These are phyloP conservation scores for Colletotrichum gloeosporioides DNA, from an alignment of 2,329 filamentous ascomycete species.

Conservation along the genomic window DNA sequence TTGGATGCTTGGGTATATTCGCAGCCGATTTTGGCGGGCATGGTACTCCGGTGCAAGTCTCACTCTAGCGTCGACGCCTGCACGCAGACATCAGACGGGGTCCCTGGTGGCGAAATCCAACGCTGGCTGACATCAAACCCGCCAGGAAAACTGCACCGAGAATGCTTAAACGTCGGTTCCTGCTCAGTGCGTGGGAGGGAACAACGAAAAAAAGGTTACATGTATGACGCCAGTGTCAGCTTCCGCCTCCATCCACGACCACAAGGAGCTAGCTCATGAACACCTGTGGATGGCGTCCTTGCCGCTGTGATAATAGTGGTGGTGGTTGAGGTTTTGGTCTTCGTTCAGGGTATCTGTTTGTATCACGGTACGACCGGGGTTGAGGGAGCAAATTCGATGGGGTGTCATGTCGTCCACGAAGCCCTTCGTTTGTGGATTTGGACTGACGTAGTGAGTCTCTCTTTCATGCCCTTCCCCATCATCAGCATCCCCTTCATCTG, in stretches of 20 bases:
- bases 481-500: neutral
- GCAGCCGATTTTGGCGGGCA: neutral
- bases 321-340: neutral
- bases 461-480: neutral
- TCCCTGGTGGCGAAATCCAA: conserved; percentile 1
- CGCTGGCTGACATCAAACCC: conserved; percentile 4
- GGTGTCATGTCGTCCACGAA: neutral
- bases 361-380: neutral
- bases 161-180: conserved; percentile 1
- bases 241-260: neutral
- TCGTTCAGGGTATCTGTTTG: neutral
- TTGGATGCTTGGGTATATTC: neutral
- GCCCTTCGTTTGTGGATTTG: neutral
- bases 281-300: neutral
- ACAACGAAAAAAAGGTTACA: conserved; percentile 2
- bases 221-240: conserved; percentile 21
- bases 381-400: neutral
- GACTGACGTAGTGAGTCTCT: conserved; percentile 20
- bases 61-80: neutral
- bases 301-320: neutral
- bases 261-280: neutral
- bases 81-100: conserved; percentile 9
- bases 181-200: neutral
- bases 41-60: neutral
- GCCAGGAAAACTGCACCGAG: neutral